phyloP scores from a whole-genome alignment of 768 basidiomycete species.

The Kwoniella newhampshirensis region DNA sequence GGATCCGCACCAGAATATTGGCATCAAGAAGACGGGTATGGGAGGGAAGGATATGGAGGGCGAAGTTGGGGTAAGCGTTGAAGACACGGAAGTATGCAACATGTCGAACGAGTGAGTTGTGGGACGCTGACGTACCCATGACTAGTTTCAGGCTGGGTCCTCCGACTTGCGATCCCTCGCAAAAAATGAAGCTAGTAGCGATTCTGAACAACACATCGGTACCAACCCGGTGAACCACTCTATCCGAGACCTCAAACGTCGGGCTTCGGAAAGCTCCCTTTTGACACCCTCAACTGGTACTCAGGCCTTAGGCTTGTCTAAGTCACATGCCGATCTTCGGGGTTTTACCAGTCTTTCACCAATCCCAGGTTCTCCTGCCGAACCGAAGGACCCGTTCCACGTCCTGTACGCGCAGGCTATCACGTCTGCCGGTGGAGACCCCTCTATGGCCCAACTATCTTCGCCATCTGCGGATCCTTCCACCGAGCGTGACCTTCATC shows the following conservation, averaged over 20 bases:
- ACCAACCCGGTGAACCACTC: too few species aligned
- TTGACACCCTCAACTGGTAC: slow-evolving; percentile 8
- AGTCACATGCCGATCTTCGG: slow-evolving; percentile 13
- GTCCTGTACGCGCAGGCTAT: slow-evolving; percentile 1
- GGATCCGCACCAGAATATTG: slow-evolving; percentile 27
- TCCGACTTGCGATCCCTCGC: not conserved
- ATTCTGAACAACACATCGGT: not conserved
- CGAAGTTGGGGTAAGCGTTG: too few species aligned
- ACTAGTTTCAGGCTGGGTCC: too few species aligned
- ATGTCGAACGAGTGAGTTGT: too few species aligned
- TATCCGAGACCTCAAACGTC: not conserved
- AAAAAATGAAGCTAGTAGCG: not conserved
- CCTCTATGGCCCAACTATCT: not conserved
- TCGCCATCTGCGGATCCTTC: not conserved
- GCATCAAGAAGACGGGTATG: slow-evolving; percentile 10
- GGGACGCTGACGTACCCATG: too few species aligned
- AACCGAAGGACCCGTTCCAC: slow-evolving; percentile 1
- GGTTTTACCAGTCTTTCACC: slow-evolving; percentile 15
- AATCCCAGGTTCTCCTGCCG: slow-evolving; percentile 30
- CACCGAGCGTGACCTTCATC: too few species aligned
- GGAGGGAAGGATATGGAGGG: not conserved
- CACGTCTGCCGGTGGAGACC: not conserved
- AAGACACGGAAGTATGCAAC: too few species aligned
- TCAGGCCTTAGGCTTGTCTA: slow-evolving; percentile 4
- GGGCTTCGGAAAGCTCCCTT: slow-evolving; percentile 15